Base-by-base conservation (phyloP, 225 moss, liverwort and hornwort genomes). In the Rhytidiadelphus loreus region DNA sequence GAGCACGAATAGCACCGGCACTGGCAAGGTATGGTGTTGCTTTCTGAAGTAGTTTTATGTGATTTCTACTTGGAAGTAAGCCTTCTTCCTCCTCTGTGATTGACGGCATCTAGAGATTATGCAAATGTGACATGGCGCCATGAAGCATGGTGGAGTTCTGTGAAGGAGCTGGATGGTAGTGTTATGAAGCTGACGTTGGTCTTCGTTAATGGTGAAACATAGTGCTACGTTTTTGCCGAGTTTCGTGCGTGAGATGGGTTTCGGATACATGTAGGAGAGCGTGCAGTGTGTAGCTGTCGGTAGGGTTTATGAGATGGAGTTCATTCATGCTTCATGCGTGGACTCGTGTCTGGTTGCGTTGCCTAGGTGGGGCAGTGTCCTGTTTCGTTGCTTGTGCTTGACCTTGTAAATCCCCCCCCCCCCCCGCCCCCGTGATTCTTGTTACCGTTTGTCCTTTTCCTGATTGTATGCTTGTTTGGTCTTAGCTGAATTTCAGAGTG, bases 1-100 rank as follows among this genome's bases (percentile, higher is more conserved):
- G 53, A 91, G 96, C 91, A 95, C 96, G 62, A 95, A 93, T 77
- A 95, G 94, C 88, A 93, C 95, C 82, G 96, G 94, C 86, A 94
- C 96, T 82, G 94, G 95, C 88, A 96, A 95, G 96, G 95, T 95
- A 93, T 52, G 85, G 77, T 80, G 83, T 82, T 66, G 19, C 53
- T 58, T 46, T 81, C 48, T 86, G 74, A 87, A 80, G 41, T 41
- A 74, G 46, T 74, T 85, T 56, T 48, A 17, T 81, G 77, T 53
- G 19, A 58, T 80, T 70, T 65, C 64, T 41, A 43, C 39, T 70
- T 55, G 28, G 60, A 50, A 71, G 26, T 10, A 63, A 28, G 39
- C 53, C 77, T 29, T 79, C 25, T 62, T 50, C 20, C 32, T 64
- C 37, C 29, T 50, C 13, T 37, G 33, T 71, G 83, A 83, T 60